Percentiles rank a stretch among this genome's conserved stretches.
Evolutionary conservation across 768 basidiomycete genomes (phyloP).

Genomic region (Suillus luteus): DNA sequence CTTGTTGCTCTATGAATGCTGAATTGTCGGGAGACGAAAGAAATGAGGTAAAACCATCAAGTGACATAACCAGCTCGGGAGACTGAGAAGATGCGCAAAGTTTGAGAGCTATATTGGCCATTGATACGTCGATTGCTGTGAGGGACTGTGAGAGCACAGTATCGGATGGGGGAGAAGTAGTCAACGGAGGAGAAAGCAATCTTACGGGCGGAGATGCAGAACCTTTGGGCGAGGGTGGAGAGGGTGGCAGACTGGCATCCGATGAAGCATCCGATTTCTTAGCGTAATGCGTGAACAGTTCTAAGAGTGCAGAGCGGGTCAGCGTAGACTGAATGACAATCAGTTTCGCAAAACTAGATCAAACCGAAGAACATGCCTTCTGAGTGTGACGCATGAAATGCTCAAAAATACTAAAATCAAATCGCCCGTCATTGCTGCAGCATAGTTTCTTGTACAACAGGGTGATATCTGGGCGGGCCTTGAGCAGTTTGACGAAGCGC

Average conservation of each 20-base stretch:
- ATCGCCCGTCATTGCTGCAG: slow-evolving; percentile 30
- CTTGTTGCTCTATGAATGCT: slow-evolving; percentile 53
- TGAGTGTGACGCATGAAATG: slow-evolving; percentile 55
- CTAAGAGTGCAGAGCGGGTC: slow-evolving; percentile 34
- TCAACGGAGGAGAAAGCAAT: background rate
- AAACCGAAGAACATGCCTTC: slow-evolving; percentile 38
- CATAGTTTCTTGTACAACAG: slow-evolving; percentile 53
- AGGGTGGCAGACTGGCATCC: background rate
- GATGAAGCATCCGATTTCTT: slow-evolving; percentile 11
- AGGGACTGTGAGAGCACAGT: background rate
- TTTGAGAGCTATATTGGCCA: slow-evolving; percentile 9
- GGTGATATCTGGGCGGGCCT: slow-evolving; percentile 82
- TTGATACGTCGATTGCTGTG: background rate
- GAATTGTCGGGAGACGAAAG: slow-evolving; percentile 80
- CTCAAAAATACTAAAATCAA: slow-evolving; percentile 45
- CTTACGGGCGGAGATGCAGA: slow-evolving; percentile 1
- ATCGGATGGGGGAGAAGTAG: slow-evolving; percentile 15
- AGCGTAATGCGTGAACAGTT: slow-evolving; percentile 40
- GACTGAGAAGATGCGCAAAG: slow-evolving; percentile 11
- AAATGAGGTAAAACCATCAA: slow-evolving; percentile 76
- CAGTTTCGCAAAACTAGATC: slow-evolving; percentile 12
- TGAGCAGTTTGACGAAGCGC: slow-evolving; percentile 78
- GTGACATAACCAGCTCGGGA: slow-evolving; percentile 37
- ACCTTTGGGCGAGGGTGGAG: background rate
- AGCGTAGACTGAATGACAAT: slow-evolving; percentile 38